Evolutionary conservation across 1,284 basidiomycete genomes (phyloP).

Genomic region (Sutorius eximius): DNA sequence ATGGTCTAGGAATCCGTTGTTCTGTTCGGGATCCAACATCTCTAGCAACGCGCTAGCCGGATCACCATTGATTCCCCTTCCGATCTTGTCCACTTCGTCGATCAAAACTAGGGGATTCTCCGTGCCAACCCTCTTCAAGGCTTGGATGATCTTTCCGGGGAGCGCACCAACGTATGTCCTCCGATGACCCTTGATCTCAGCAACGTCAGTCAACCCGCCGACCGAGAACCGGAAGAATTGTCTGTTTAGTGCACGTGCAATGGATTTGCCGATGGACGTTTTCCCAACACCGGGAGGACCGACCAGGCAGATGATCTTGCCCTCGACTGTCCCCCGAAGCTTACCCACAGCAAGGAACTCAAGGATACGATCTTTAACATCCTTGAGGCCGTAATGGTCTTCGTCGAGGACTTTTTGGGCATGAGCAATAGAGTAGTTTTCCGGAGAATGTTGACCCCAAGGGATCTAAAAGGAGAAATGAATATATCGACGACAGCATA

Average conservation of each 20-base stretch:
- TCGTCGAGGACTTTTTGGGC: slow-evolving; percentile 88
- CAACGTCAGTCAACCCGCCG: slow-evolving; percentile 95
- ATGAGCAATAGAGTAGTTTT: slow-evolving; percentile 90
- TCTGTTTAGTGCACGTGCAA: slow-evolving; percentile 81
- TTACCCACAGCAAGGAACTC: slow-evolving; percentile 99
- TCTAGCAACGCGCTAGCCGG: slow-evolving; percentile 93
- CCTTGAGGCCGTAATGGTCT: slow-evolving; percentile 95
- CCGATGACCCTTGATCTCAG: slow-evolving; percentile 98
- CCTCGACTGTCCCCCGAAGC: slow-evolving; percentile 93
- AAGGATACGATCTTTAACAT: slow-evolving; percentile 96
- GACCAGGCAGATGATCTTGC: slow-evolving; percentile 96
- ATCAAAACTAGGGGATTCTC: slow-evolving; percentile 97
- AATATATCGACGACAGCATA: neutral
- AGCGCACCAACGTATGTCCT: slow-evolving; percentile 96
- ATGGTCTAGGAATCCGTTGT: slow-evolving; percentile 93
- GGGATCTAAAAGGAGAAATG: slow-evolving; percentile 60
- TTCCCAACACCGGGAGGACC: slow-evolving; percentile 98
- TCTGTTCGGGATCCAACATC: slow-evolving; percentile 99
- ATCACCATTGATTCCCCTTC: slow-evolving; percentile 94
- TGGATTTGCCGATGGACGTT: slow-evolving; percentile 94
- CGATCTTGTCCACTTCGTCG: slow-evolving; percentile 99
- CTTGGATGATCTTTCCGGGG: slow-evolving; percentile 98
- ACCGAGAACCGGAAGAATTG: slow-evolving; percentile 97
- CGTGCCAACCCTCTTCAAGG: slow-evolving; percentile 93
- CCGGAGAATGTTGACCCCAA: slow-evolving; percentile 93